Base-by-base conservation (phyloP, 2,329 filamentous ascomycete species). In the Sclerotinia subarctica region DNA sequence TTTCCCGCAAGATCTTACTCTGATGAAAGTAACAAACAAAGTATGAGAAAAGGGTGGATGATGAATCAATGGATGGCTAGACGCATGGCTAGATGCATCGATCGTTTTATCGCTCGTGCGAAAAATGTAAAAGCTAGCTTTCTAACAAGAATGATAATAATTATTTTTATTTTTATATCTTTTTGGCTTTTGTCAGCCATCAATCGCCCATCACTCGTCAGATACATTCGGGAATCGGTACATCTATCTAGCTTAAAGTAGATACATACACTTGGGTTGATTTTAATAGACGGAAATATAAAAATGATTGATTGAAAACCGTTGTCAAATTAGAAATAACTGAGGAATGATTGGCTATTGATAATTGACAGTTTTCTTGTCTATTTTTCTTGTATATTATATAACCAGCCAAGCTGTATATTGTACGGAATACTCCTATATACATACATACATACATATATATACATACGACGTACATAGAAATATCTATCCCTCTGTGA, bases 291-390 rank as follows among this genome's bases (percentile, higher is more conserved):
- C 19, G 4, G 8, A n/a, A 35, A 38, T 38, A n/a, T 51, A 29
- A 46, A 59, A 62, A 62, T 62, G 58, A 5, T 4, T 26, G 21
- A 60, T 53, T 32, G 52, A 49, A 62, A 49, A 15, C 58, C 44
- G 29, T 49, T 62, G 11, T 26, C 13, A 42, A n/a, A 57, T 10
- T 10, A 35, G 35, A 35, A n/a, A 24, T 11, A 17, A 5, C 32
- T 35, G 32, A 35, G 32, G 3, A 24, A 60, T 49, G 58, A 49
- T 49, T 47, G 19, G 19, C 17, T 42, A 57, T 42, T 17, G n/a
- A 24, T n/a, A 35, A 56, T 35, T 38, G 11, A 32, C 10, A n/a
- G n/a, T 21, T 38, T 56, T 29, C 13, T 56, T 15, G 32, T 38
- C 32, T 24, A 57, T 57, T 10, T 38, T 5, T 24, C n/a, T 57